Base-by-base conservation (phyloP, 495 filamentous ascomycete genomes). In the Choiromyces venosus region DNA sequence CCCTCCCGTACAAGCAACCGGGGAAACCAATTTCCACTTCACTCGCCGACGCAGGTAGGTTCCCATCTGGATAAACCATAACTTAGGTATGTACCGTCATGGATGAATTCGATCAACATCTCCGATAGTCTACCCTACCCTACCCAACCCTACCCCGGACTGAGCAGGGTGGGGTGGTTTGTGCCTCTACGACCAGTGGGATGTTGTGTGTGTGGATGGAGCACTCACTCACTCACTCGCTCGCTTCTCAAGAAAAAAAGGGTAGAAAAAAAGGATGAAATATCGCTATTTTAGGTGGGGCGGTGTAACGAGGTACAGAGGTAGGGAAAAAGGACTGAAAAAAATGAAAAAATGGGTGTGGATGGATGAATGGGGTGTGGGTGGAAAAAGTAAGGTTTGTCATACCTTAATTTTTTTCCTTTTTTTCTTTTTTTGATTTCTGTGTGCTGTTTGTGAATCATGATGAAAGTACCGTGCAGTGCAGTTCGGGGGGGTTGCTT, bases 341-440 rank as follows among this genome's bases (percentile, higher is more conserved):
- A 61, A 56, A 10, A 33, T 14, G 2, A 16, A 61, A 33, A 12
- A 33, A 16, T 61, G 52, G 25, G 52, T 61, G 52, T n/a, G 52
- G 52, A 61, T 33, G 52, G 52, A 61, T 61, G 25, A 29, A 18
- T 61, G 12, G 12, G 52, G 25, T 61, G 52, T 61, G 52, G 52
- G 52, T 61, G 52, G 52, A 61, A 61, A 61, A 61, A 61, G 52
- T 61, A 61, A 61, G 16, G 52, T 33, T 61, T 61, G 52, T 61
- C 52, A 61, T 61, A 61, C 52, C 52, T 0, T 1, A 33, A n/a
- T n/a, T n/a, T n/a, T n/a, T n/a, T n/a, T n/a, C n/a, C n/a, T n/a
- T n/a, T n/a, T n/a, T n/a, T n/a, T n/a, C n/a, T n/a, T n/a, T n/a
- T n/a, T n/a, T n/a, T n/a, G n/a, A n/a, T n/a, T 61, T 25, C 52